Conservation (phyloP, 495 filamentous ascomycete genomes). For the Tuber melanosporum region DNA sequence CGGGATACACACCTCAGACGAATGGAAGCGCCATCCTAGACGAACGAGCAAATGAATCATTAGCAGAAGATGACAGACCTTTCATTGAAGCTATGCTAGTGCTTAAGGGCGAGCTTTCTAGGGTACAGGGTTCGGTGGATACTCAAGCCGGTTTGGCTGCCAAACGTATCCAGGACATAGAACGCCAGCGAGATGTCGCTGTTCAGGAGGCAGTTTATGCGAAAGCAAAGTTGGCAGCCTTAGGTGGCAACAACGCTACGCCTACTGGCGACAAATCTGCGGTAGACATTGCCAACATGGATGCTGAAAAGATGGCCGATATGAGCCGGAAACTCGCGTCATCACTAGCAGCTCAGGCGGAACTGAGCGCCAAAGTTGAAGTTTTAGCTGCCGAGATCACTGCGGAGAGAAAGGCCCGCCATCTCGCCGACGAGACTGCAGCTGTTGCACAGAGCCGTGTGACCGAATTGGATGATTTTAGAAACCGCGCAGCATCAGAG, state of each 20-base stretch:
- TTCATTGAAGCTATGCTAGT: slow-evolving; percentile 86
- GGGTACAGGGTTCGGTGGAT: slow-evolving; percentile 79
- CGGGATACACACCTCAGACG: slow-evolving; percentile 71
- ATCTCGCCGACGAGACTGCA: slow-evolving; percentile 80
- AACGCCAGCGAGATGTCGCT: slow-evolving; percentile 85
- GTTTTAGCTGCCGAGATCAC: slow-evolving; percentile 62
- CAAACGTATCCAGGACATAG: slow-evolving; percentile 82
- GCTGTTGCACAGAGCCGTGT: slow-evolving; percentile 76
- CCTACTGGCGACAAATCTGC: slow-evolving; percentile 28
- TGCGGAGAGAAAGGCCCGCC: slow-evolving; percentile 69
- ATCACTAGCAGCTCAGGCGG: slow-evolving; percentile 68
- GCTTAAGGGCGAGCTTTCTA: slow-evolving; percentile 76
- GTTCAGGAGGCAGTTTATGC: slow-evolving; percentile 90
- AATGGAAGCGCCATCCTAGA: slow-evolving; percentile 70
- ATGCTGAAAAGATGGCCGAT: slow-evolving; percentile 51
- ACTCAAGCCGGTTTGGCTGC: slow-evolving; percentile 76
- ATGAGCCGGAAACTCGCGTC: slow-evolving; percentile 74
- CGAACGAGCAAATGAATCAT: slow-evolving; percentile 63
- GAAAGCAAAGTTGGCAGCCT: slow-evolving; percentile 80
- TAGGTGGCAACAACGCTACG: slow-evolving; percentile 32
- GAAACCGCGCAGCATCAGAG: slow-evolving; percentile 73
- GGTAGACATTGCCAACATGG: slow-evolving; percentile 37
- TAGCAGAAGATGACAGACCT: slow-evolving; percentile 84
- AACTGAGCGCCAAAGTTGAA: slow-evolving; percentile 65
- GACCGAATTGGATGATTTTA: slow-evolving; percentile 70